Conservation (phyloP, 805 yeast species). For the Dipodascus geniculatus region DNA sequence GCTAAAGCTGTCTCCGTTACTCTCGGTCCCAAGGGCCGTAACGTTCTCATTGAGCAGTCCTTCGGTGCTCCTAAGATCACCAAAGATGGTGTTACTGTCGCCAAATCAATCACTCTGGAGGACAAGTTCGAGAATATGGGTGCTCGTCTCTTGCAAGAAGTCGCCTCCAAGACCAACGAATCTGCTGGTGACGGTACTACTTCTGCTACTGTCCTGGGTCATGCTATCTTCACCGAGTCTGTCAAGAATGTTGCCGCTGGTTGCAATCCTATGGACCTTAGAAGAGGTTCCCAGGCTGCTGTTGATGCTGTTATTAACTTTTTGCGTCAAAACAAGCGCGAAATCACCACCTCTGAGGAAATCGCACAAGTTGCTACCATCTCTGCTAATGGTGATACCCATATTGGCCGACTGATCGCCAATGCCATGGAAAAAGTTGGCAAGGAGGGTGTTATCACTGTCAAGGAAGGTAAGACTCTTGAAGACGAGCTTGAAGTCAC, state of each 20-base stretch:
- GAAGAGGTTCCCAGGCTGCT: constrained; percentile 96
- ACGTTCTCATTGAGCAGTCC: constrained; percentile 90
- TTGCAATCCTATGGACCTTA: constrained; percentile 95
- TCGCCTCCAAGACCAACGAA: constrained; percentile 94
- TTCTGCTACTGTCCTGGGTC: constrained; percentile 91
- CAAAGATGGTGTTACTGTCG: constrained; percentile 98
- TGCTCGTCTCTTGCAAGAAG: constrained; percentile 89
- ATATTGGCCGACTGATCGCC: constrained; percentile 84
- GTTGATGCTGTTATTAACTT: constrained; percentile 93
- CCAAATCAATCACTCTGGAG: constrained; percentile 66
- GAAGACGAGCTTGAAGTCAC: constrained; percentile 95
- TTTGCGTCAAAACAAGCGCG: constrained; percentile 79
- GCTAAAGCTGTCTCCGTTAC: constrained; percentile 97
- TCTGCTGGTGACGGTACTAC: constrained; percentile 99
- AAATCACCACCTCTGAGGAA: constrained; percentile 86
- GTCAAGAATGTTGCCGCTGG: constrained; percentile 98
- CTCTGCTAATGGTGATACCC: constrained; percentile 91
- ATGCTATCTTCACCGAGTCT: constrained; percentile 88
- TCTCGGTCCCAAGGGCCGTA: constrained; percentile 96
- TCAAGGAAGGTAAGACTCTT: constrained; percentile 92
- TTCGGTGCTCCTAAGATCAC: constrained; percentile 97
- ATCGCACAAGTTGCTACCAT: constrained; percentile 97
- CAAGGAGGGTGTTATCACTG: constrained; percentile 97
- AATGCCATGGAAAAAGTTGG: constrained; percentile 98
- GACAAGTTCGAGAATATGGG: constrained; percentile 96